Conservation (phyloP, 176 grass and related monocot genomes). For the bread wheat (Triticum aestivum) region DNA sequence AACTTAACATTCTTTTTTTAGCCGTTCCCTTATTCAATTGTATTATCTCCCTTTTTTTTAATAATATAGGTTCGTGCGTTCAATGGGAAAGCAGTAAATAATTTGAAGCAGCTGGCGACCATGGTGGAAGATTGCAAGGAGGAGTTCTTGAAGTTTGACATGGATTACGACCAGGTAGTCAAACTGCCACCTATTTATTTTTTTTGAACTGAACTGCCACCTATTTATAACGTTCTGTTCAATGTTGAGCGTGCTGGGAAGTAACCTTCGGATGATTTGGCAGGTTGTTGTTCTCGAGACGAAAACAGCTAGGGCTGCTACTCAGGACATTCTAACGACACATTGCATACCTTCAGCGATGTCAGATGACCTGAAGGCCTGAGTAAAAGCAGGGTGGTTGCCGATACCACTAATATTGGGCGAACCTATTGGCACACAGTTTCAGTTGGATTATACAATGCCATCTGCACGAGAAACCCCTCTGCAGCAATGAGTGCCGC, state of each 20-base stretch:
- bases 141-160: conserved; percentile 81
- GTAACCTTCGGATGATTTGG: conserved; percentile 9
- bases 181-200: background rate
- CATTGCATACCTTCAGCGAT: conserved; percentile 95
- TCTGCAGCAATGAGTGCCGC: background rate
- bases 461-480: background rate
- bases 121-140: conserved; percentile 84
- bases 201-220: background rate
- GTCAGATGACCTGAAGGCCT: conserved; percentile 86
- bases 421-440: background rate
- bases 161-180: conserved; percentile 90
- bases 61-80: conserved; percentile 72
- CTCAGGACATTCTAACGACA: conserved; percentile 76
- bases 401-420: background rate
- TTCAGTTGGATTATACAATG: background rate
- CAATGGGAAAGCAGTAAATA: conserved; percentile 75
- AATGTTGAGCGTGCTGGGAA: background rate
- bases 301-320: conserved; percentile 88
- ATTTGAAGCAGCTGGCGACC: conserved; percentile 74
- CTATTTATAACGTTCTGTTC: background rate
- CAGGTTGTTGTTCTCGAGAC: conserved; percentile 85
- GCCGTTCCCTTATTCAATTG: background rate
- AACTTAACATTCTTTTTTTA: conserved; percentile 2
- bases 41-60: background rate
- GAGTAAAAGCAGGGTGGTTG: conserved; percentile 20